phyloP scores from a whole-genome alignment of 2,329 filamentous ascomycete genomes.

The Sordariomycetes sp. region DNA sequence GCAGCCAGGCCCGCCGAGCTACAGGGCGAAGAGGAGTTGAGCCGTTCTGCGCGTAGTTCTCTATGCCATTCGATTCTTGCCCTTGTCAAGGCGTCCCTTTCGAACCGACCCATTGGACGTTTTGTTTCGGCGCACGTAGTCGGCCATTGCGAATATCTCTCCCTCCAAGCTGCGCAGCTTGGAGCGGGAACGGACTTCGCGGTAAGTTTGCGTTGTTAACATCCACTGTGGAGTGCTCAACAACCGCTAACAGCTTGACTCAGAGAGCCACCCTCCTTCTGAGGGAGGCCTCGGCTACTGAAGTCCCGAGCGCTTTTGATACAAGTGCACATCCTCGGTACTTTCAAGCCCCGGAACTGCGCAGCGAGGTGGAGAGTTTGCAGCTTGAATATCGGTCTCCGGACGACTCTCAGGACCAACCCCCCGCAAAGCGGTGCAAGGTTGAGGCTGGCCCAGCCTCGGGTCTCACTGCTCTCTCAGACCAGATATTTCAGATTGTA shows the following conservation, averaged over 20 bases:
- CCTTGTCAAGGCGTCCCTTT: constrained; percentile 23
- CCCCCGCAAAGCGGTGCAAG: constrained; percentile 18
- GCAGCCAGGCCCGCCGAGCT: constrained; percentile 20
- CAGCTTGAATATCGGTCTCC: constrained; percentile 13
- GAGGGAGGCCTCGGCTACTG: constrained; percentile 11
- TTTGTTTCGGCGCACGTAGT: constrained; percentile 31
- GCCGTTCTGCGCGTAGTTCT: constrained; percentile 17
- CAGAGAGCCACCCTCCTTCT: constrained; percentile 20
- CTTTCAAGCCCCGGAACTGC: constrained; percentile 14
- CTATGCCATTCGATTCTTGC: constrained; percentile 26
- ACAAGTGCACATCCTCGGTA: background rate
- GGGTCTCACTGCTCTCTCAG: constrained; percentile 10
- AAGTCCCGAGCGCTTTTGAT: constrained; percentile 9
- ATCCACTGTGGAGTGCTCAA: background rate
- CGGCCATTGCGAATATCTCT: constrained; percentile 18
- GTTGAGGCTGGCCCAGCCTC: constrained; percentile 7
- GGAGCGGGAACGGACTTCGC: constrained; percentile 23
- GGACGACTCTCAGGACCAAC: constrained; percentile 10
- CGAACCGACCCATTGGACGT: constrained; percentile 21
- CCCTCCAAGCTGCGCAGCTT: constrained; percentile 21
- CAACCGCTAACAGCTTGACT: background rate
- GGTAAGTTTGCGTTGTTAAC: constrained; percentile 16
- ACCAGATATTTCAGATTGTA: constrained; percentile 17
- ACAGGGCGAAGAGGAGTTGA: constrained; percentile 14
- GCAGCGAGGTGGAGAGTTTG: constrained; percentile 16